Evolutionary conservation across 73 alveolate genomes (phyloP).

Genomic region (Blepharisma japonicum): DNA sequence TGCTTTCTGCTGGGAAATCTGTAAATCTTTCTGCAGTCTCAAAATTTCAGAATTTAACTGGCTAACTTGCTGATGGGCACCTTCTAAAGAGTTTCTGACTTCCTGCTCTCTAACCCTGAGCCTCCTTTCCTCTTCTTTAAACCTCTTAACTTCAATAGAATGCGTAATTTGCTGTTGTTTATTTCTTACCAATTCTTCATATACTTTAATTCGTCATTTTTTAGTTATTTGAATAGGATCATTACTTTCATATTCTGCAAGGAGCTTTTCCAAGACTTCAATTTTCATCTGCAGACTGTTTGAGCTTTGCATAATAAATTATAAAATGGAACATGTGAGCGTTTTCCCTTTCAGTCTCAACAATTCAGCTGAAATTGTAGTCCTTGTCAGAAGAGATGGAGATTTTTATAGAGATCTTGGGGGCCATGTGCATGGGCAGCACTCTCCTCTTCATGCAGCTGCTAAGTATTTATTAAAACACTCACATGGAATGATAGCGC

Average conservation of each 20-base stretch:
- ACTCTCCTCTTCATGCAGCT: slow-evolving; percentile 21
- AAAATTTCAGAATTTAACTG: background rate
- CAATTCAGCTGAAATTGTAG: slow-evolving; percentile 21
- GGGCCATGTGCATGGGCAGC: slow-evolving; percentile 1
- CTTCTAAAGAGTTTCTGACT: background rate
- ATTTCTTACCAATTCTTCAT: background rate
- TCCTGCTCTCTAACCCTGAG: background rate
- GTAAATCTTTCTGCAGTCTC: background rate
- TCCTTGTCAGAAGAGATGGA: slow-evolving; percentile 25
- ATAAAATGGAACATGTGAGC: slow-evolving; percentile 13
- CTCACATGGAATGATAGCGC: background rate
- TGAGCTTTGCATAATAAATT: too few relatives aligned
- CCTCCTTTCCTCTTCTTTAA: background rate
- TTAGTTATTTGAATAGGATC: background rate
- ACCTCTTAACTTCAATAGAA: background rate
- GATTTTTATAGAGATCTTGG: slow-evolving; percentile 23
- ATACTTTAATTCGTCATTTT: background rate
- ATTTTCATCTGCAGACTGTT: too few relatives aligned
- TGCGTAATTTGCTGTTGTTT: background rate
- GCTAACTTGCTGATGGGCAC: background rate
- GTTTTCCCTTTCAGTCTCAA: slow-evolving; percentile 29
- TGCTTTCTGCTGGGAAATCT: background rate
- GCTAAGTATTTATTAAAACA: slow-evolving; percentile 5
- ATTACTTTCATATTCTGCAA: too few relatives aligned
- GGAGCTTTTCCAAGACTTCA: too few relatives aligned